A percentile compares a stretch with the other conserved stretches of the same genome.
Evolutionary conservation across 2,329 filamentous ascomycete species (phyloP).

Genomic region (Podosphaera xanthii): DNA sequence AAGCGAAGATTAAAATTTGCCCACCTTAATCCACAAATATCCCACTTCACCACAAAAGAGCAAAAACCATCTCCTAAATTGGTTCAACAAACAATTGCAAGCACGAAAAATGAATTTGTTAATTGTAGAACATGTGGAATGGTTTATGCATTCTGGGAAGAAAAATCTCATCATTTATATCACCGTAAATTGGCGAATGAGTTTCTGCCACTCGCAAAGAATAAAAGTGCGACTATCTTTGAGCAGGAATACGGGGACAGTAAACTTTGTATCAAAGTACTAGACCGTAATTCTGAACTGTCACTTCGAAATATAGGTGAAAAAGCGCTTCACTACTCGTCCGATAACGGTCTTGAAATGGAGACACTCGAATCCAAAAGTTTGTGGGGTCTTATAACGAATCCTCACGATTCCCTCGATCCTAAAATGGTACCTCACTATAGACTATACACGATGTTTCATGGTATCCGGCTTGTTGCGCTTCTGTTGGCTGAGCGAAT

Average conservation of each 20-base stretch:
- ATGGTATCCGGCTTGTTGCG: slow-evolving; percentile 1
- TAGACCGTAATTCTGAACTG: neutral
- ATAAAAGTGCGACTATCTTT: neutral
- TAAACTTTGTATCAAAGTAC: neutral
- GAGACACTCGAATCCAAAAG: neutral
- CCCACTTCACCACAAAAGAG: neutral
- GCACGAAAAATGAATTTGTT: neutral
- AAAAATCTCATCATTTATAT: neutral
- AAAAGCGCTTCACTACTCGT: neutral
- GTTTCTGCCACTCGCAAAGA: neutral
- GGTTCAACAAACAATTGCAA: neutral
- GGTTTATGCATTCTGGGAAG: neutral
- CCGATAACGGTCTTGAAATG: slow-evolving; percentile 1
- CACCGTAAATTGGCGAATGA: neutral
- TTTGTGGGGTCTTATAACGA: slow-evolving; percentile 3
- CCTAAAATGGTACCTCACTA: slow-evolving; percentile 2
- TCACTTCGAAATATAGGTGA: neutral
- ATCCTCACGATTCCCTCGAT: slow-evolving; percentile 3
- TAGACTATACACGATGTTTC: slow-evolving; percentile 4
- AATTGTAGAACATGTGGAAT: neutral
- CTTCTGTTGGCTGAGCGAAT: slow-evolving; percentile 4
- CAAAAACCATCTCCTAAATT: neutral
- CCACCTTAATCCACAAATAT: neutral
- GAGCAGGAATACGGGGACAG: neutral
- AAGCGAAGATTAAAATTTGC: neutral